phyloP scores from a whole-genome alignment of 1,284 basidiomycete species.

The Papiliotrema terrestris region DNA sequence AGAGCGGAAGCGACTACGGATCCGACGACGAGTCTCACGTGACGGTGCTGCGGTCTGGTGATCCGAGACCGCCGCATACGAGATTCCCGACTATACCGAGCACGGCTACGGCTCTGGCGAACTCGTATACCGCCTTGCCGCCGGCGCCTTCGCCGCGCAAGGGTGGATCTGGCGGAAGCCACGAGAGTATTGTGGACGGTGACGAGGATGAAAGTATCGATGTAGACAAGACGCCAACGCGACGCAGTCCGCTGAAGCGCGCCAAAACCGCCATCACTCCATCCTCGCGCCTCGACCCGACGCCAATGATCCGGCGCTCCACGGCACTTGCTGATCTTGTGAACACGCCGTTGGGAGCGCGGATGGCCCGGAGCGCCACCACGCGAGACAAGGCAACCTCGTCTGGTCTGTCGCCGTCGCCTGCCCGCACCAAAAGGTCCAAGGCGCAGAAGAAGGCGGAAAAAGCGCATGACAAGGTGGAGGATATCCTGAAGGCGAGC shows the following conservation, averaged over 20 bases:
- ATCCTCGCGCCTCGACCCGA: background rate
- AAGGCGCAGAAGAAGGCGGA: constrained; percentile 12
- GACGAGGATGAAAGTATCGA: background rate
- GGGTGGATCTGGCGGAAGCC: background rate
- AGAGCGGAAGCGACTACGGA: constrained; percentile 14
- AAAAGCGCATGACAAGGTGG: constrained; percentile 17
- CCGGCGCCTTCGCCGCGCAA: background rate
- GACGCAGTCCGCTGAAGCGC: background rate
- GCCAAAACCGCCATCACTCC: background rate
- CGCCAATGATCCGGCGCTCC: background rate
- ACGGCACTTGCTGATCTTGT: background rate
- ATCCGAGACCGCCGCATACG: background rate
- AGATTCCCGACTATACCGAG: constrained; percentile 16
- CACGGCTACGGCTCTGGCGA: constrained; percentile 11
- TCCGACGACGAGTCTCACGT: constrained; percentile 7
- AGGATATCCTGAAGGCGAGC: constrained; percentile 23
- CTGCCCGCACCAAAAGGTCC: constrained; percentile 3
- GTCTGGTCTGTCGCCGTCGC: background rate
- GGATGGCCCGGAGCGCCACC: background rate
- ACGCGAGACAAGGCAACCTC: background rate
- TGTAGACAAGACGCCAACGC: background rate
- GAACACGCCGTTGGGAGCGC: background rate
- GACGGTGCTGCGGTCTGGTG: background rate
- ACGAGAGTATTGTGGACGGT: background rate
- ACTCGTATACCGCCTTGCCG: constrained; percentile 5